Evolutionary conservation across 257 asterid genomes (phyloP).

Genomic region (Marsdenia floribunda): DNA sequence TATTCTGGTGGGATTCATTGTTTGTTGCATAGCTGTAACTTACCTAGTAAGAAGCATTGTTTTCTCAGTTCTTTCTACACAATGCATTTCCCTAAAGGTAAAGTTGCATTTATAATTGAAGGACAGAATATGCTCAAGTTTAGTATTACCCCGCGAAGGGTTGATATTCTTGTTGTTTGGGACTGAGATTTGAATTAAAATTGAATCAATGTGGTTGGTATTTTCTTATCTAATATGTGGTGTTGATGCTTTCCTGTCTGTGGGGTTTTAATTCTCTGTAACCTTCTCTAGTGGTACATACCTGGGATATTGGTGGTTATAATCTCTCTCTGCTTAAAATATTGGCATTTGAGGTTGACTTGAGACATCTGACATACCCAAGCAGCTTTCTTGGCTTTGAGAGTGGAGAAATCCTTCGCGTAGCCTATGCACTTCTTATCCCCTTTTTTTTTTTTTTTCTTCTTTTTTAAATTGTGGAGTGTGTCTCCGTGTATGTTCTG

Average conservation of each 20-base stretch:
- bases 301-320: background rate
- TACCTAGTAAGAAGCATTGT: background rate
- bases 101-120: background rate
- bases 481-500: too few relatives aligned
- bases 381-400: too few relatives aligned
- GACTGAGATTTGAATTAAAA: background rate
- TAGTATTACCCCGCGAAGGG: background rate
- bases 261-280: background rate
- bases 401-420: background rate
- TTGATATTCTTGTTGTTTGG: background rate
- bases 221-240: background rate
- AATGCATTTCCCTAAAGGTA: background rate
- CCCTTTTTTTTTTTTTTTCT: background rate
- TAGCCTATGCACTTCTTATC: background rate
- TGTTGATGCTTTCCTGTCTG: background rate
- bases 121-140: background rate
- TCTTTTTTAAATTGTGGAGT: too few relatives aligned
- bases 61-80: background rate
- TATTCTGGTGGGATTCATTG: background rate
- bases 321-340: background rate
- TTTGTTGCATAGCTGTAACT: background rate
- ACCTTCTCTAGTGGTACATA: background rate
- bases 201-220: background rate
- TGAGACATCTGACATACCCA: too few relatives aligned
- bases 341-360: too few relatives aligned